phyloP scores from a whole-genome alignment of 495 filamentous ascomycete genomes.

The Polyplosphaeria fusca region DNA sequence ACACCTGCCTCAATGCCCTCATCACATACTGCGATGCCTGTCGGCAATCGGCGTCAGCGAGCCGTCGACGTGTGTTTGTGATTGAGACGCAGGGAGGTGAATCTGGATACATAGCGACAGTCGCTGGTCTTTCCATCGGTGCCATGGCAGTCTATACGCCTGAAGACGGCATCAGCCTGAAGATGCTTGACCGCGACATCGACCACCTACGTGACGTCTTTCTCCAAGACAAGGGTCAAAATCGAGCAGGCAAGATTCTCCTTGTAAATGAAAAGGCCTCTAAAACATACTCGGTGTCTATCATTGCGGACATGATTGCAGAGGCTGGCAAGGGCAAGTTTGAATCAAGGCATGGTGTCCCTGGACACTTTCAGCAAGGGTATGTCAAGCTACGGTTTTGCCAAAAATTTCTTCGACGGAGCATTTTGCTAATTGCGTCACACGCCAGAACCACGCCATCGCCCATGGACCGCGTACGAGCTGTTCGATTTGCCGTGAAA shows the following conservation, averaged over 20 bases:
- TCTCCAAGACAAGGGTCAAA: conserved; percentile 79
- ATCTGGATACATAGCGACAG: conserved; percentile 90
- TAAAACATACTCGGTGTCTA: conserved; percentile 82
- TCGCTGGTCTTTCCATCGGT: conserved; percentile 79
- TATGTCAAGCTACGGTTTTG: conserved; percentile 63
- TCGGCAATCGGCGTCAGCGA: conserved; percentile 91
- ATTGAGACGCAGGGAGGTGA: conserved; percentile 95
- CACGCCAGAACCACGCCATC: conserved; percentile 89
- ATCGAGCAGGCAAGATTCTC: conserved; percentile 88
- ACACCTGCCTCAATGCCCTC: conserved; percentile 96
- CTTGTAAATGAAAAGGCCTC: conserved; percentile 91
- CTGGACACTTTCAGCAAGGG: conserved; percentile 78
- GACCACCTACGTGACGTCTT: conserved; percentile 85
- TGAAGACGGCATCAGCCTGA: conserved; percentile 90
- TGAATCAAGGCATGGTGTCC: conserved; percentile 88
- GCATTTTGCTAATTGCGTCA: no score
- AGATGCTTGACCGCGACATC: conserved; percentile 90
- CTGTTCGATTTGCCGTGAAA: conserved; percentile 85
- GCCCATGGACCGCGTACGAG: conserved; percentile 92
- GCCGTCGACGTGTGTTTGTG: conserved; percentile 89
- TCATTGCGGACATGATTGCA: conserved; percentile 92
- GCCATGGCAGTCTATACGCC: conserved; percentile 96
- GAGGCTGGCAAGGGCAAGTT: conserved; percentile 91
- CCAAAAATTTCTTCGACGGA: no score
- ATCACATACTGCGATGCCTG: conserved; percentile 96